Percentiles rank a stretch among this genome's conserved stretches.
These are phyloP conservation scores for Nemania sp. DNA, from an alignment of 2,329 filamentous ascomycete genomes.

Conservation along the genomic window DNA sequence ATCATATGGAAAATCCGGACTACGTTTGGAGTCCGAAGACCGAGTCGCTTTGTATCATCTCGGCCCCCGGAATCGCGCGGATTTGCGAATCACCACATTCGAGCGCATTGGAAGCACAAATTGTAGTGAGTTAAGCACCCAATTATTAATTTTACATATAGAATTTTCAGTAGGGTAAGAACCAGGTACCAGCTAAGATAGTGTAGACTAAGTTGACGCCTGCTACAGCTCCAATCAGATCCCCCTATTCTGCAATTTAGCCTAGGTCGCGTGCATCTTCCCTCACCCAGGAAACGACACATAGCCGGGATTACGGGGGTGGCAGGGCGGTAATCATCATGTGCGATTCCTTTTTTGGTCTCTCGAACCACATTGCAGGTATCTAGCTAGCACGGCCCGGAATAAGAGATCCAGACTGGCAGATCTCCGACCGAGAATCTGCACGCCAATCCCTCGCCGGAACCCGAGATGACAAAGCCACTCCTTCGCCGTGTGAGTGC, in stretches of 20 bases:
- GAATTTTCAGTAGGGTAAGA: neutral
- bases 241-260: slow-evolving; percentile 6
- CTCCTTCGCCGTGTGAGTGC: no score
- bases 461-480: neutral
- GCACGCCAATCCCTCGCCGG: no score
- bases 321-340: neutral
- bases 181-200: neutral
- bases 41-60: neutral
- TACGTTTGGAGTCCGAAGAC: slow-evolving; percentile 17
- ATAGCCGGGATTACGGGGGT: slow-evolving; percentile 15
- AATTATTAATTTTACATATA: slow-evolving; percentile 18
- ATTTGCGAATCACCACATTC: neutral
- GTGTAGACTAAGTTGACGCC: neutral
- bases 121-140: neutral
- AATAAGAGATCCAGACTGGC: slow-evolving; percentile 7
- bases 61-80: slow-evolving; percentile 19
- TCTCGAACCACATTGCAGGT: neutral
- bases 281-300: neutral
- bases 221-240: neutral
- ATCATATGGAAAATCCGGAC: neutral
- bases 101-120: neutral
- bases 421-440: slow-evolving; percentile 4
- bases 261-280: neutral
- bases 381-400: neutral
- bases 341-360: neutral